Base-by-base conservation (phyloP, 106 monocot genomes). In the Ottelia alismoides region DNA sequence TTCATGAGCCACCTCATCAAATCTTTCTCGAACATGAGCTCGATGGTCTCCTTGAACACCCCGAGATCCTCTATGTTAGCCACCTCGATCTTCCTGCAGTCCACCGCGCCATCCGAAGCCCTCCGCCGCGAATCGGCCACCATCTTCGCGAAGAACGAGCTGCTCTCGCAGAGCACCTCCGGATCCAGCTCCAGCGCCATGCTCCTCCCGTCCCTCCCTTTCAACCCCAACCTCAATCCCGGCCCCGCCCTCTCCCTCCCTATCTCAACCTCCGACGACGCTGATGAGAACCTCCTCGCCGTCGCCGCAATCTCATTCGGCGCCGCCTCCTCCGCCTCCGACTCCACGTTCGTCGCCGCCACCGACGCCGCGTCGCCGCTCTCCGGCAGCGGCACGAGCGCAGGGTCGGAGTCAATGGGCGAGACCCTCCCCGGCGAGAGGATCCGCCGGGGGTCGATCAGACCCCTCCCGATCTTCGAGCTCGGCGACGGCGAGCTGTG, bases 381-480 rank as follows among this genome's bases (percentile, higher is more conserved):
- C 53, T 50, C 66, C 20, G 63, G 75, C 30, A 70, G 51, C 7
- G 66, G 66, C 32, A 29, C 57, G 45, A 57, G 58, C 19, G 63
- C 21, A 22, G 64, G 51, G 45, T 91, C 81, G 53, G 79, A 80
- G 59, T 76, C 76, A 51, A 92, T 82, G 22, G 92, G 88, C 11
- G 93, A 94, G 31, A 94, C 93, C 5, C 93, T 54, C 12, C 88
- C 93, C 7, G 93, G 93, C 28, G 93, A 88, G 49, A 73, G 84
- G 24, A 88, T 88, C 16, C 88, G 74, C 11, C 88, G 80, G 25
- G 91, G 75, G 58, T 74, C 83, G 53, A 85, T 74, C 52, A 74
- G 66, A 22, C 74, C 73, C n/a, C 58, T 22, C 10, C 46, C 54
- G 17, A 61, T 54, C 65, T 66, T 76, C 30, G 69, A 43, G 64